phyloP scores from a whole-genome alignment of 129 eudicot species.

The Saussurea involucrata region DNA sequence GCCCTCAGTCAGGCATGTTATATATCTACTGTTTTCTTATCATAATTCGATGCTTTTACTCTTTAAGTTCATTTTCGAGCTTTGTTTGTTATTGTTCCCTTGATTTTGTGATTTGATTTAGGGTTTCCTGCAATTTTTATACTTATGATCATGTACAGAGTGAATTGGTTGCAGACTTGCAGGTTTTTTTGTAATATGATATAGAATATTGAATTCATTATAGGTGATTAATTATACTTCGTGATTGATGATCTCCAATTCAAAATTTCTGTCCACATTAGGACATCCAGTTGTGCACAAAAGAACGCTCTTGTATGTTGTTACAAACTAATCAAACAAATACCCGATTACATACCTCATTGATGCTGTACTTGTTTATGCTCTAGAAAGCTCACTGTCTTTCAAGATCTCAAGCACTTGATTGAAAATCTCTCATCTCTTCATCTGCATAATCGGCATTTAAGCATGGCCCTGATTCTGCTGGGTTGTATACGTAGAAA shows the following conservation, averaged over 20 bases:
- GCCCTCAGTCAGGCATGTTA: conserved; percentile 80
- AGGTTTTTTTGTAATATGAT: not conserved
- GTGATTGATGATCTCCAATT: not conserved
- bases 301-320: not conserved
- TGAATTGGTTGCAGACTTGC: not conserved
- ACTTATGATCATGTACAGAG: not conserved
- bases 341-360: not conserved
- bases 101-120: conserved; percentile 1
- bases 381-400: not conserved
- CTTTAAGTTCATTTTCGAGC: not conserved
- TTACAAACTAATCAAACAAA: conserved; percentile 6
- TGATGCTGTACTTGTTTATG: not conserved
- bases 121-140: not conserved
- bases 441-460: not conserved
- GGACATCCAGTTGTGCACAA: not conserved
- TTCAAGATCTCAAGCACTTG: not conserved
- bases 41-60: not conserved
- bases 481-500: not conserved
- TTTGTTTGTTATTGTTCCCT: not conserved
- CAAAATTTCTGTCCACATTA: not conserved
- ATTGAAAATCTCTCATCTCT: not conserved
- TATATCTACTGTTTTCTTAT: not conserved
- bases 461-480: not conserved
- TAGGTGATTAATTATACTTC: not conserved
- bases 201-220: not conserved